Evolutionary conservation across 75 land plant genomes (phyloP).

Genomic region (Pinus taeda): DNA sequence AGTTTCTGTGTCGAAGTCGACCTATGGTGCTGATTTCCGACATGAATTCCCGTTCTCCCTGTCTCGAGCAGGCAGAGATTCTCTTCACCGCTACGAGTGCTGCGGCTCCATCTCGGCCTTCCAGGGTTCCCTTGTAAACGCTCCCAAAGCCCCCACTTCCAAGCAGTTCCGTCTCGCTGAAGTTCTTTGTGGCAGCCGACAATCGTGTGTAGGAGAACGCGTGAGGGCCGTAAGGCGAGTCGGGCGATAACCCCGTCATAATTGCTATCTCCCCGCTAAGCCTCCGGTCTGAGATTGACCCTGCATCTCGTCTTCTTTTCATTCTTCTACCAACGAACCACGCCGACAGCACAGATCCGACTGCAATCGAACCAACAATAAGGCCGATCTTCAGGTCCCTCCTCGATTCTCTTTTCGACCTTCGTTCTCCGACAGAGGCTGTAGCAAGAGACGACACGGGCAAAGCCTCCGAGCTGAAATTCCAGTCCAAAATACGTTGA

Average conservation of each 20-base stretch:
- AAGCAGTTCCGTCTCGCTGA: constrained; percentile 24
- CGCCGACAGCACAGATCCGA: neutral
- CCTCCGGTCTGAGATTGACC: neutral
- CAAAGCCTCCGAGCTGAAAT: constrained; percentile 18
- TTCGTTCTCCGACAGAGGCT: neutral
- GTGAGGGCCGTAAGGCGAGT: constrained; percentile 13
- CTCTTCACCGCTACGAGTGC: constrained; percentile 39
- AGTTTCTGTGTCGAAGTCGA: constrained; percentile 36
- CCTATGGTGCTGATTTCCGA: constrained; percentile 43
- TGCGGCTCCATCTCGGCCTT: neutral
- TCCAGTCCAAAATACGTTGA: constrained; percentile 36
- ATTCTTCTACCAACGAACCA: neutral
- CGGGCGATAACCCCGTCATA: neutral
- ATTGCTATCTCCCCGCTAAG: neutral
- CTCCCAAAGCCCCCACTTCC: constrained; percentile 50
- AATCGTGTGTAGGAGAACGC: constrained; percentile 36
- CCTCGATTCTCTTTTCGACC: neutral
- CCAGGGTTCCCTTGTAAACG: constrained; percentile 31
- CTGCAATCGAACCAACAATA: neutral
- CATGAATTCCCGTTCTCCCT: constrained; percentile 37
- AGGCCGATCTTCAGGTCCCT: neutral
- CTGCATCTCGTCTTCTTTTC: neutral
- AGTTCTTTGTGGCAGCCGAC: constrained; percentile 30
- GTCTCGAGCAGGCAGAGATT: constrained; percentile 21
- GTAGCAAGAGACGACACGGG: neutral